Conservation (phyloP, 345 rosid genomes). For the Pistacia vera region DNA sequence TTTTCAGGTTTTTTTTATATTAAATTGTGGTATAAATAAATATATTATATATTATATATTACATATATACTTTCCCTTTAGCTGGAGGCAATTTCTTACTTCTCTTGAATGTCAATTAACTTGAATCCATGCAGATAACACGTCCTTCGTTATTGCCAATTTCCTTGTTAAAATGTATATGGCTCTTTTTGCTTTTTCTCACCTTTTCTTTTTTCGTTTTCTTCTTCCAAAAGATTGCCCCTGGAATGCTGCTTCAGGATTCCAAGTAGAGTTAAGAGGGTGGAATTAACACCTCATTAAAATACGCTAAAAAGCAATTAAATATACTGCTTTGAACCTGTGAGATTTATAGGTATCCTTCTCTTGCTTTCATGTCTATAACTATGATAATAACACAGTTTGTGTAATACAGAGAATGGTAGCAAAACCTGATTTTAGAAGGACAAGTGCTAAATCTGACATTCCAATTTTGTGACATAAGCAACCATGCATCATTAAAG, state of each 20-base stretch:
- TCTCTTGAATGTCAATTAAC: background rate
- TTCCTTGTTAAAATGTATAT: background rate
- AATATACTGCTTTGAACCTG: background rate
- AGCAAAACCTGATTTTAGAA: background rate
- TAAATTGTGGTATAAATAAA: too few relatives aligned
- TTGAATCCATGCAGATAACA: background rate
- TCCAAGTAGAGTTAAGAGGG: background rate
- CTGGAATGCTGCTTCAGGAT: background rate
- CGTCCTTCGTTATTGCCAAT: background rate
- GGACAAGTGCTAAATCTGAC: background rate
- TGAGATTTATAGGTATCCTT: background rate
- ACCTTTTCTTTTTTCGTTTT: background rate
- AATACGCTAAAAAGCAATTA: background rate
- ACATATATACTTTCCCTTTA: too few relatives aligned
- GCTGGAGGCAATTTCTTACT: background rate
- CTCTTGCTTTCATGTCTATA: background rate
- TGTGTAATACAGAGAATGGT: background rate
- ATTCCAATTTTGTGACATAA: background rate
- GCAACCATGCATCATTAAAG: constrained; percentile 24
- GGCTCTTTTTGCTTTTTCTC: background rate
- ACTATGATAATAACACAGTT: background rate
- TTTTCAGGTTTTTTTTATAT: too few relatives aligned
- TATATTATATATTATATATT: too few relatives aligned
- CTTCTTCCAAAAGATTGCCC: background rate
- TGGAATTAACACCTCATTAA: background rate